Evolutionary conservation across 371 early-diverging fungal species (phyloP).

Genomic region (Lichtheimia hyalospora): DNA sequence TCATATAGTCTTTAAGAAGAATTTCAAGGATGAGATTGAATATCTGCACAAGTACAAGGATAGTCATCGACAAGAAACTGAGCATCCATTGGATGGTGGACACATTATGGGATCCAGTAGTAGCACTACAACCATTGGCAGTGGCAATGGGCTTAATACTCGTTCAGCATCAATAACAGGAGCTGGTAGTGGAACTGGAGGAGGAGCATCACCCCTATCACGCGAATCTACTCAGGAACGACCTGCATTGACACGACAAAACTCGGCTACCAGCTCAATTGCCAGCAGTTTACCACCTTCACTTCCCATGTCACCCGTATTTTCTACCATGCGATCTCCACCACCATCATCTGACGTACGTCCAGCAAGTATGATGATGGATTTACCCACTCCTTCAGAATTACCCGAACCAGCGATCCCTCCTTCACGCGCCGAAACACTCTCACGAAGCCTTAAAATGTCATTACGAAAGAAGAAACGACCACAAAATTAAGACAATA

Average conservation of each 20-base stretch:
- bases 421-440: constrained; percentile 42
- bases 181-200: too few species aligned
- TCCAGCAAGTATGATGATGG: constrained; percentile 13
- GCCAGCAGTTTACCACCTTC: constrained; percentile 4
- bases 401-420: constrained; percentile 10
- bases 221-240: constrained; percentile 7
- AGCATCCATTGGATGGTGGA: neutral
- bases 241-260: constrained; percentile 19
- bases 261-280: constrained; percentile 10
- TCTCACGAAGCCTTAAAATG: constrained; percentile 48
- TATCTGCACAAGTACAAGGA: constrained; percentile 29
- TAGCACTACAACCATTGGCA: constrained; percentile 1
- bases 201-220: neutral
- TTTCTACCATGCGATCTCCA: constrained; percentile 15
- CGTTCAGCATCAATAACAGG: too few species aligned
- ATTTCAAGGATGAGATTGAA: constrained; percentile 67
- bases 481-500: neutral
- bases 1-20: constrained; percentile 61
- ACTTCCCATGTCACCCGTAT: constrained; percentile 16
- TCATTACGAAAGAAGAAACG: constrained; percentile 44
- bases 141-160: neutral
- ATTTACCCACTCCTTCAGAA: constrained; percentile 19
- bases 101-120: neutral
- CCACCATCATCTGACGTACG: constrained; percentile 26
- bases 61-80: constrained; percentile 19